Evolutionary conservation across 345 rosid species (phyloP), one percentile per base, ranked within the genome.

Genomic region (Eucalyptus cloeziana): DNA sequence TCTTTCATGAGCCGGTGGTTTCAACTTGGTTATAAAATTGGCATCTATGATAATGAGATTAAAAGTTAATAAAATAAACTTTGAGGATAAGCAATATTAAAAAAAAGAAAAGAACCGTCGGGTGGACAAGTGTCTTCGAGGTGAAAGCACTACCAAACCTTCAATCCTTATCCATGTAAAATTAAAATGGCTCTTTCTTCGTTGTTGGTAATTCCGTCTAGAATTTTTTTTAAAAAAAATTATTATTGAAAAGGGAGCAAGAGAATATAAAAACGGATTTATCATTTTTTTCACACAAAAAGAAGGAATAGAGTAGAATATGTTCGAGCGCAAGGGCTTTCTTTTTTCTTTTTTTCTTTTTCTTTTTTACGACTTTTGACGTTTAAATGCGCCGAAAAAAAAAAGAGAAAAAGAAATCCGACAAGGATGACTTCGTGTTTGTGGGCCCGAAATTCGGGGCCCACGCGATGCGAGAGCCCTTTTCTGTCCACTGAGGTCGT

Each of bases 371-470:
- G 13, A 24, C 85, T 76, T 76, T 76, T 76, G 47, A 40, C 85
- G 85, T 76, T 76, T 76, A 76, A 76, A 40, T 76, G 85, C 47
- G 24, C 45, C 17, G 89, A 69, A 64, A 67, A 64, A 87, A 51
- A 15, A 24, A 30, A 22, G 54, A 51, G 31, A 49, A 4, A 45
- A 4, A 54, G 89, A 40, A 83, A 89, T 62, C 91, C 92, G 90
- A 91, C 91, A 88, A 67, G 60, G 89, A 87, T 91, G 91, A 89
- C 92, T 25, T 92, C 89, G 50, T 49, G n/a, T 25, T 88, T 50
- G 88, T 51, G 88, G 89, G 51, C 52, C 86, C 54, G 86, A 85
- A 90, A 86, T 44, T 24, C 22, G 33, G 89, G 93, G 37, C 58
- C 92, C 49, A 87, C 88, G 21, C 15, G 50, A 60, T 19, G 67